Conservation (phyloP, 108 stramenopile species). For the Cyclostephanos invisitatus region DNA sequence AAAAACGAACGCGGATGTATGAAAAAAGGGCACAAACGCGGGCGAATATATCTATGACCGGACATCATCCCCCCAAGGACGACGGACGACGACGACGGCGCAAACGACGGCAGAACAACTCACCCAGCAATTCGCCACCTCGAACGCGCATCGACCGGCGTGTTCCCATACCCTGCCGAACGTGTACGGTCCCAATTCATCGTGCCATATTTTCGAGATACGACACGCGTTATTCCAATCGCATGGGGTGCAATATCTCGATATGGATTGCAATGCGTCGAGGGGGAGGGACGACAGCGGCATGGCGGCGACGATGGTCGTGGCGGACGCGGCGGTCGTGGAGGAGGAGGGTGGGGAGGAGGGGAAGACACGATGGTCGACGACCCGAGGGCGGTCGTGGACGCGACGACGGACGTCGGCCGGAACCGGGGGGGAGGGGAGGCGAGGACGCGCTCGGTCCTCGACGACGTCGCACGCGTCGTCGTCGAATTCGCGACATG, state of each 20-base stretch:
- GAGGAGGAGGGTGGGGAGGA: not conserved
- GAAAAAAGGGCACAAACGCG: no score
- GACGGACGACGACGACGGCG: no score
- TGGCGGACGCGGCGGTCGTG: not conserved
- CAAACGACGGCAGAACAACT: conserved; percentile 27
- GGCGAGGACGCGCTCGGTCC: no score
- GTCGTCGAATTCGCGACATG: no score
- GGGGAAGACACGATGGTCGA: no score
- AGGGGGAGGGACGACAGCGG: conserved; percentile 16
- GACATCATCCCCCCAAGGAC: no score
- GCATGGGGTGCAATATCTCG: not conserved
- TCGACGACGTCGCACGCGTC: no score
- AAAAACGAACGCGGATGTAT: no score
- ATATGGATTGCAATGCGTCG: conserved; percentile 21
- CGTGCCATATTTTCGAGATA: conserved; percentile 2
- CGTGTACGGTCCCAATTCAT: conserved; percentile 43
- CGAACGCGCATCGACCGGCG: conserved; percentile 75
- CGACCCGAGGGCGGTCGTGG: no score
- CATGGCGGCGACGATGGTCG: not conserved
- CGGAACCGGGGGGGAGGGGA: no score
- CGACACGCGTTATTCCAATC: conserved; percentile 6
- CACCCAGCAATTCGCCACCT: conserved; percentile 76
- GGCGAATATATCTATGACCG: no score
- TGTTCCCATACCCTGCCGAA: conserved; percentile 70
- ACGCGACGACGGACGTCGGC: no score